Conservation (phyloP, 2,329 filamentous ascomycete species). For the Arthrobotrys conoides region DNA sequence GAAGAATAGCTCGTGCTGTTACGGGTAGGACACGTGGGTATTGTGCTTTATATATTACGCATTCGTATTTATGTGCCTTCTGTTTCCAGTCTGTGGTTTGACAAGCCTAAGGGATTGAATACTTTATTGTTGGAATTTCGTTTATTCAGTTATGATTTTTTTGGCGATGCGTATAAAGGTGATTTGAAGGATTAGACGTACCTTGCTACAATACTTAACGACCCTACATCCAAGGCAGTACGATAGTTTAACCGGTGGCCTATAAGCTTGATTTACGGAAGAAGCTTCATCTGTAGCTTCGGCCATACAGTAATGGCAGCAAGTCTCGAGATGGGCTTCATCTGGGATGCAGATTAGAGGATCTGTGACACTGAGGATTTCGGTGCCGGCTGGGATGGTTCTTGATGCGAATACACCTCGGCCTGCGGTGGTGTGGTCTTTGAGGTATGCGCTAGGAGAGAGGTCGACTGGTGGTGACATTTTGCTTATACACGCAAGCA, state of each 20-base stretch:
- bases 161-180: not conserved
- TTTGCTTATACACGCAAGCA: not conserved
- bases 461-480: constrained; percentile 44
- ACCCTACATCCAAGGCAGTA: constrained; percentile 73
- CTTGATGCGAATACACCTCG: constrained; percentile 72
- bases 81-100: constrained; percentile 74
- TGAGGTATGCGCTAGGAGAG: constrained; percentile 43
- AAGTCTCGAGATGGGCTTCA: constrained; percentile 70
- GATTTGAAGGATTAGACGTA: constrained; percentile 65
- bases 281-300: constrained; percentile 63
- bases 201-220: constrained; percentile 75
- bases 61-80: constrained; percentile 74
- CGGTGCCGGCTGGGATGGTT: constrained; percentile 69
- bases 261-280: constrained; percentile 56
- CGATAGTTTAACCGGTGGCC: constrained; percentile 67
- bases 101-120: constrained; percentile 69
- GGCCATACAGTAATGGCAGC: constrained; percentile 74
- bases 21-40: constrained; percentile 71
- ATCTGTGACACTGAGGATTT: constrained; percentile 70
- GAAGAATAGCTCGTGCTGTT: constrained; percentile 72
- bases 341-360: constrained; percentile 73
- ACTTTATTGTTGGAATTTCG: constrained; percentile 32
- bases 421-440: constrained; percentile 66
- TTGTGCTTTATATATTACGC: constrained; percentile 70
- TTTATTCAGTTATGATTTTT: constrained; percentile 32